Evolutionary conservation across 2,329 filamentous ascomycete genomes (phyloP), one percentile per base, ranked within the genome.

Genomic region (Penicillium palitans): DNA sequence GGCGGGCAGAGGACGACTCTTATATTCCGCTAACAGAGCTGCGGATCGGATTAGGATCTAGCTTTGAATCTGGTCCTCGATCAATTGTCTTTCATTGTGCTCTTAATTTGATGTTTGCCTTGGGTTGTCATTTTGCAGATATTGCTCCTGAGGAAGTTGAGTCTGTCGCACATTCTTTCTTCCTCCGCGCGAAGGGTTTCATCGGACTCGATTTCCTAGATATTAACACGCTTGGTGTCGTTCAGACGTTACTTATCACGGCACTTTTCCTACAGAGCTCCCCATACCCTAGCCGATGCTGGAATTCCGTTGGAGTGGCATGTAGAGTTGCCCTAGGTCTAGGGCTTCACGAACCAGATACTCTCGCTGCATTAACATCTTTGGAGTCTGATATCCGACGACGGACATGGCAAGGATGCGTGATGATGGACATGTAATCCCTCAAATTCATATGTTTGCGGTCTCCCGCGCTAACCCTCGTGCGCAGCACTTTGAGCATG

Each of bases 291-390:
- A 69, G 64, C n/a, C 66, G 71, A 4, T 76, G 73, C 52, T 77
- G 74, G 74, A 74, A 75, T 49, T 64, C 70, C 2, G 68, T 76
- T 13, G 74, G 74, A 2, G 55, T 75, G 6, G 75, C 75, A 0
- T 72, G 67, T 39, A 65, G 74, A 9, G 63, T 76, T 17, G 74
- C 73, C 6, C 70, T 73, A 44, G 72, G 73, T 1, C 59, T 77
- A 2, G 75, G 75, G 0, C 61, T 78, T 29, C 74, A 78, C 53
- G 63, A 63, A 1, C 70, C 70, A 17, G 57, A 50, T 37, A 58
- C 49, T 25, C 45, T 35, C 33, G 41, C 59, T 31, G 54, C 40
- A 25, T 37, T 33, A 24, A 60, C 48, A 27, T 63, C n/a, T 41
- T 29, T 70, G 27, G 72, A 74, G 59, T 64, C 48, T 35, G 70